phyloP scores from a whole-genome alignment of 1,139 yeast genomes.

The Geotrichum fermentans region DNA sequence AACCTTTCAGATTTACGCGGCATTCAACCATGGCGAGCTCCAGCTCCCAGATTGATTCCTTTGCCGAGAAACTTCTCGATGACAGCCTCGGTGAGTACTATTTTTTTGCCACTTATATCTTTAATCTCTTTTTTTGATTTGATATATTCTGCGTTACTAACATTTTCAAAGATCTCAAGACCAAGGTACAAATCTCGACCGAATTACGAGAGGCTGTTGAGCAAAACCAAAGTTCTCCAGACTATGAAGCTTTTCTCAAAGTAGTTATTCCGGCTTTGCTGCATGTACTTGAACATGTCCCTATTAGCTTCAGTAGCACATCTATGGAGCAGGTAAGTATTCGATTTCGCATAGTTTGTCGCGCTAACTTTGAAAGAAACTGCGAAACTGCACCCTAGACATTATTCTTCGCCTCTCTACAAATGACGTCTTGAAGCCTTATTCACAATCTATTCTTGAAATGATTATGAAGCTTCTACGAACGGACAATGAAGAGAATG shows the following conservation, averaged over 20 bases:
- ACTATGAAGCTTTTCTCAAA: constrained; percentile 50
- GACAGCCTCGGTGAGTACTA: constrained; percentile 22
- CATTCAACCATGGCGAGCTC: constrained; percentile 16
- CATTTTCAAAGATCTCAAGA: constrained; percentile 46
- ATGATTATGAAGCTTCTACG: constrained; percentile 58
- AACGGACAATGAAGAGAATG: constrained; percentile 91
- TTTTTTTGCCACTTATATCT: no score
- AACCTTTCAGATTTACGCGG: constrained; percentile 12
- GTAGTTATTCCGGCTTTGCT: constrained; percentile 35
- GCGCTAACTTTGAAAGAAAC: constrained; percentile 35
- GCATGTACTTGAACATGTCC: constrained; percentile 56
- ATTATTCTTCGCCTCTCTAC: constrained; percentile 75
- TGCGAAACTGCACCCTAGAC: constrained; percentile 72
- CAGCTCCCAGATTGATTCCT: constrained; percentile 21
- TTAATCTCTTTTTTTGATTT: neutral
- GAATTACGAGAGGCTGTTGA: constrained; percentile 86
- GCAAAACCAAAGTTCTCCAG: constrained; percentile 71
- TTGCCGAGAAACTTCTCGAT: constrained; percentile 25
- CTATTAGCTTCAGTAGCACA: constrained; percentile 53
- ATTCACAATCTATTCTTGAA: constrained; percentile 57
- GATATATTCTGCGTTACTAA: neutral
- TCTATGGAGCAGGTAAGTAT: constrained; percentile 33
- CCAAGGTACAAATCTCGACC: constrained; percentile 62
- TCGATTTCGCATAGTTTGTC: no score
- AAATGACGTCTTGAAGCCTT: constrained; percentile 76